phyloP scores from a whole-genome alignment of 2,329 filamentous ascomycete genomes.

The Aspergillus puulaauensis region DNA sequence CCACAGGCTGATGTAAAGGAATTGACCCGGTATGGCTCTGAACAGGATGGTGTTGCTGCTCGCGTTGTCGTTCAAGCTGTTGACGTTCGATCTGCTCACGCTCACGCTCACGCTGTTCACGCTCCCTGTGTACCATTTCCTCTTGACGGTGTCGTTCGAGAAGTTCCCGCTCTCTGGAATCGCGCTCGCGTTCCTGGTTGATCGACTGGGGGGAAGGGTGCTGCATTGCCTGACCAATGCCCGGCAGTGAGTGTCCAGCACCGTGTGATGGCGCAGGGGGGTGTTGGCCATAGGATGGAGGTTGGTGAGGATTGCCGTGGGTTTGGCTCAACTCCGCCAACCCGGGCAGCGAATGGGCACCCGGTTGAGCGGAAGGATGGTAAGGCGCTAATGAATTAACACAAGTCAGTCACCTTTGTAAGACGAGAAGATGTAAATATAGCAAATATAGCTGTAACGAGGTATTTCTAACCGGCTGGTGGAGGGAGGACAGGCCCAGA shows the following conservation, averaged over 20 bases:
- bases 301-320: constrained; percentile 41
- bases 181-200: constrained; percentile 48
- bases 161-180: constrained; percentile 56
- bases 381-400: constrained; percentile 34
- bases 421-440: neutral
- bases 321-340: constrained; percentile 48
- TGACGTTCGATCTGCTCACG: constrained; percentile 52
- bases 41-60: constrained; percentile 68
- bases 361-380: constrained; percentile 41
- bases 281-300: constrained; percentile 45
- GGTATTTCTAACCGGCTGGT: constrained; percentile 36
- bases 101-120: constrained; percentile 54
- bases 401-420: constrained; percentile 18
- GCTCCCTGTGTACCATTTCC: constrained; percentile 57
- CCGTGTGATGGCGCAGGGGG: constrained; percentile 36
- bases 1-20: constrained; percentile 91
- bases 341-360: constrained; percentile 47
- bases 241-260: constrained; percentile 39
- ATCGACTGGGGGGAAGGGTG: constrained; percentile 43
- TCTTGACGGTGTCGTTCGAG: constrained; percentile 54
- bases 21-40: constrained; percentile 87
- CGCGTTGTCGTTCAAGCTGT: constrained; percentile 54
- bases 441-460: neutral
- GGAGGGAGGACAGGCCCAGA: constrained; percentile 41
- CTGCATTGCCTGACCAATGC: constrained; percentile 43